These are phyloP conservation scores for Hemisphaericaspora xylanilytica DNA, from an alignment of 1,139 yeast species.

Conservation along the genomic window DNA sequence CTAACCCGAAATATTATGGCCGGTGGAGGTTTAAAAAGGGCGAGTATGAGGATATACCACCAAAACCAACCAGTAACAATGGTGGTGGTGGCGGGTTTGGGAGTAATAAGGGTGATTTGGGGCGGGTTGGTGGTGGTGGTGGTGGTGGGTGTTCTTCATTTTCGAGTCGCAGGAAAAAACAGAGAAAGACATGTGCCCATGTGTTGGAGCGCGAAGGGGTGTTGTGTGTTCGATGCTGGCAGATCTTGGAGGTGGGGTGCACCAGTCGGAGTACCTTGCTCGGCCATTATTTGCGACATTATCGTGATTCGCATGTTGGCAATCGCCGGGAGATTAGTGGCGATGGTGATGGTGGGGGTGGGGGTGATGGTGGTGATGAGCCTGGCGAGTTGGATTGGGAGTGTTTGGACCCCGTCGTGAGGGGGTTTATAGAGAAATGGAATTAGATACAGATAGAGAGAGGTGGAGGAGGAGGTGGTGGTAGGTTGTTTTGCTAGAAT, in stretches of 20 bases:
- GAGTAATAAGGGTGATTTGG: background rate
- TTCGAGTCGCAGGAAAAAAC: constrained; percentile 12
- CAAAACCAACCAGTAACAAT: no score
- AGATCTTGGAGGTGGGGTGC: constrained; percentile 19
- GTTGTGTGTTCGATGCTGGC: constrained; percentile 19
- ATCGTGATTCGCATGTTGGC: constrained; percentile 17
- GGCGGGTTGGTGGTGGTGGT: background rate
- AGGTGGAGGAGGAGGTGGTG: no score
- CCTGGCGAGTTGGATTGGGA: background rate
- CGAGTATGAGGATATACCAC: constrained; percentile 16
- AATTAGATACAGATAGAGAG: constrained; percentile 1
- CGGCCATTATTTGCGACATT: constrained; percentile 17
- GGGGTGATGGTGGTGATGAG: background rate
- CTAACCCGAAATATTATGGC: constrained; percentile 17
- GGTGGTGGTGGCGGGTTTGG: background rate
- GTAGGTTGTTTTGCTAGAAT: no score
- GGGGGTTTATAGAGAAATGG: constrained; percentile 12
- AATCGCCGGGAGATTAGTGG: constrained; percentile 10
- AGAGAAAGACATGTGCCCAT: constrained; percentile 19
- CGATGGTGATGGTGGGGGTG: constrained; percentile 1
- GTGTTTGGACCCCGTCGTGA: constrained; percentile 10
- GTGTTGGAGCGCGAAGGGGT: constrained; percentile 19
- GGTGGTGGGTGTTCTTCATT: background rate
- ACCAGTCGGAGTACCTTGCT: constrained; percentile 15
- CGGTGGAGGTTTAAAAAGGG: constrained; percentile 14